Percentiles rank a stretch among this genome's conserved stretches.
Evolutionary conservation across 345 rosid genomes (phyloP).

Genomic region (Theobroma cacao): DNA sequence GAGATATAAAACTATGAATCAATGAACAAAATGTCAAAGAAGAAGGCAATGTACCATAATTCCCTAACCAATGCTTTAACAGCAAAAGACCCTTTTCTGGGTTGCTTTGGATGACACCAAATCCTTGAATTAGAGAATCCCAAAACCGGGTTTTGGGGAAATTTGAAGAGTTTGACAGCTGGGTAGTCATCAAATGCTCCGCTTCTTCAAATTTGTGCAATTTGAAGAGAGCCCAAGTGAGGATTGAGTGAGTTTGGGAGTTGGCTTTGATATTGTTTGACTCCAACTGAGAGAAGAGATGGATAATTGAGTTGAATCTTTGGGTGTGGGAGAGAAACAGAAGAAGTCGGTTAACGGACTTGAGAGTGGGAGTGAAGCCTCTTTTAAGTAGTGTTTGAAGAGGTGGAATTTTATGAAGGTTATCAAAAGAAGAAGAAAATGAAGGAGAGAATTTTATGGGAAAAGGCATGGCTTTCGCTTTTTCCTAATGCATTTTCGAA

Average conservation of each 20-base stretch:
- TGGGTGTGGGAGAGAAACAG: slow-evolving; percentile 37
- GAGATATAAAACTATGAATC: slow-evolving; percentile 47
- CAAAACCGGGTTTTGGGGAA: slow-evolving; percentile 31
- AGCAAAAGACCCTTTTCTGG: slow-evolving; percentile 46
- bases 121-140: slow-evolving; percentile 58
- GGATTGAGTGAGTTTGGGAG: slow-evolving; percentile 41
- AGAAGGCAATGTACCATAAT: slow-evolving; percentile 56
- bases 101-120: slow-evolving; percentile 36
- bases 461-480: not conserved
- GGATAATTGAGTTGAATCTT: slow-evolving; percentile 25
- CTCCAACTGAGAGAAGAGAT: slow-evolving; percentile 36
- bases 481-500: not conserved
- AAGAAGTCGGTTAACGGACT: slow-evolving; percentile 42
- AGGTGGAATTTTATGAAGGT: slow-evolving; percentile 3
- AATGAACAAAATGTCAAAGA: slow-evolving; percentile 52
- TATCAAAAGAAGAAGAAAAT: slow-evolving; percentile 18
- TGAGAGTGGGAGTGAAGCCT: slow-evolving; percentile 49
- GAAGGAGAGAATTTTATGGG: slow-evolving; percentile 1
- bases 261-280: slow-evolving; percentile 30
- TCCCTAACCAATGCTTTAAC: slow-evolving; percentile 44
- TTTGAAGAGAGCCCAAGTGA: slow-evolving; percentile 50
- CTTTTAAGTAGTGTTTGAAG: slow-evolving; percentile 45
- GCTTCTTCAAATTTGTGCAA: slow-evolving; percentile 59
- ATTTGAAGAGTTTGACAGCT: slow-evolving; percentile 29
- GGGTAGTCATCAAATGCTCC: slow-evolving; percentile 45